Evolutionary conservation across 2,329 filamentous ascomycete species (phyloP), one percentile per base, ranked within the genome.

Genomic region (Stenocarpella maydis): DNA sequence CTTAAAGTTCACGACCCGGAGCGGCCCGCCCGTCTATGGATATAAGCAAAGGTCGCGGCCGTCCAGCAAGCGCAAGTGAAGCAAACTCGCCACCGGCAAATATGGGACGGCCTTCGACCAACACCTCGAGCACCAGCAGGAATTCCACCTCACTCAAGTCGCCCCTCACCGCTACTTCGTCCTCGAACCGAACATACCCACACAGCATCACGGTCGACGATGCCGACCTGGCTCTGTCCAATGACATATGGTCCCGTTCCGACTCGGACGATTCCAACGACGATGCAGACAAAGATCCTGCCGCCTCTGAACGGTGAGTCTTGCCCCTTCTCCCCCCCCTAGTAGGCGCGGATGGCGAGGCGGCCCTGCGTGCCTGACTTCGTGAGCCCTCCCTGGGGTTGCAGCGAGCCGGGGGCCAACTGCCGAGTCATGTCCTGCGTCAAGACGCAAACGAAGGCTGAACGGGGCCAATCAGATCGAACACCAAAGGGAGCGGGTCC

Each of bases 191-290:
- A 12, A 58, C 52, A 7, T 67, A 43, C 55, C 65, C 70, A 50
- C 69, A 67, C 37, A 72, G 65, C 66, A 66, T 31, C 28, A 67
- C 58, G 21, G 69, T 55, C 54, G 66, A 68, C 28, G 66, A 68
- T 7, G 54, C 45, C 31, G 49, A 65, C 6, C 15, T 17, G 37
- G 14, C 50, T 17, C 58, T 21, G 24, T 43, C 50, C n/a, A 72
- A 69, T 45, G 69, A 74, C 4, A 72, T 75, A 55, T 76, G 73
- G 73, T 74, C 74, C 34, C 69, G 45, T 8, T 67, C 70, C 28
- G 74, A 75, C 53, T 74, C 74, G 9, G 74, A 75, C 31, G 73
- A 74, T 54, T 74, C 73, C 28, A 71, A 63, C 52, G 66, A 68
- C 17, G 72, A 64, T 15, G 19, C 61, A 24, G 60, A 63, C 17